Conservation (phyloP, 148 eudicot species). For the Chenopodium album region DNA sequence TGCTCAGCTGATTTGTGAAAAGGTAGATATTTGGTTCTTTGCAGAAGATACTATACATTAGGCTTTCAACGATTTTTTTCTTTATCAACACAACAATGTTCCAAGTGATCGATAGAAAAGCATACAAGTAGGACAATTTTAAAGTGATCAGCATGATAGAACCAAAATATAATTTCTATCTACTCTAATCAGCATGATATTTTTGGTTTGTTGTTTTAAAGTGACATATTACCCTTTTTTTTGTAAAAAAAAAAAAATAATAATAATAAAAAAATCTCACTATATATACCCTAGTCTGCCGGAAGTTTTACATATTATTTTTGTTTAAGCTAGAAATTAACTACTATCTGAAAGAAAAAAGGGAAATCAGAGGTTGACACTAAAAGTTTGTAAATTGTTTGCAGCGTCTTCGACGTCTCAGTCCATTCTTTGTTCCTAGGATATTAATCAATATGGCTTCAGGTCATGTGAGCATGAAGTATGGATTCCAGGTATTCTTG, state of each 20-base stretch:
- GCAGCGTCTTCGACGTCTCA: conserved; percentile 86
- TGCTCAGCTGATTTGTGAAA: conserved; percentile 80
- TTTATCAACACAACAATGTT: neutral
- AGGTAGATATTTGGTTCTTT: conserved; percentile 45
- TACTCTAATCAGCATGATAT: neutral
- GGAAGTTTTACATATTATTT: neutral
- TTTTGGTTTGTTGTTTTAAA: neutral
- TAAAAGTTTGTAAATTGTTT: conserved; percentile 1
- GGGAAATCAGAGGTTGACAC: neutral
- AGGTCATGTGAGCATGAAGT: conserved; percentile 98
- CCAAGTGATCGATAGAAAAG: neutral
- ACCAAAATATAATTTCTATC: neutral
- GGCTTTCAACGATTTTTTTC: neutral
- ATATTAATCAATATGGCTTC: conserved; percentile 97
- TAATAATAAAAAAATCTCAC: too few relatives aligned
- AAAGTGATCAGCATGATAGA: neutral
- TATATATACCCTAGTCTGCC: neutral
- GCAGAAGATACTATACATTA: neutral
- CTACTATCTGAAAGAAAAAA: neutral
- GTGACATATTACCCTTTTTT: neutral
- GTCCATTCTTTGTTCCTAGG: conserved; percentile 91
- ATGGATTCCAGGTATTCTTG: conserved; percentile 79
- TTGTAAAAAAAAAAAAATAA: too few relatives aligned
- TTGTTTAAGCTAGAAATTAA: neutral
- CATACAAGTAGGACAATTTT: neutral